Base-by-base conservation (phyloP, 495 filamentous ascomycete genomes). In the Penicillium tannophilum region DNA sequence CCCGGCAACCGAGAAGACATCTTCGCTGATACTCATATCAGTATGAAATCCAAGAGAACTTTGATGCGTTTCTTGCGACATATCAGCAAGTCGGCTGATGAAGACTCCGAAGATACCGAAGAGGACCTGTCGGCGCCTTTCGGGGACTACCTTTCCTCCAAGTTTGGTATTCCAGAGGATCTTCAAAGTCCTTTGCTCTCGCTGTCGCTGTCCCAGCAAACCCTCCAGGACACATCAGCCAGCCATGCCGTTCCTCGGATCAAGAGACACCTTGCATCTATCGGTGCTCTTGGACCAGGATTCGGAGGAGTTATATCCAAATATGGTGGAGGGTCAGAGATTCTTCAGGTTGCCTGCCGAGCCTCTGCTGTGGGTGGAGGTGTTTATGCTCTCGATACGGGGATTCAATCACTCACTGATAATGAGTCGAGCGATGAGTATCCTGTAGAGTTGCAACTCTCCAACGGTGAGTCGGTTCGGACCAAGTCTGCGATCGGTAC, bases 291-390 rank as follows among this genome's bases (percentile, higher is more conserved):
- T 63, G 93, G 93, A 0, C 84, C 88, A 53, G 91, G 92, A 6
- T 96, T 97, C 69, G 89, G 90, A 33, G 86, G 88, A 47, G 84
- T 97, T 10, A 78, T 93, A 57, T 87, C 92, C 11, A 96, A 94
- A 75, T 98, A 93, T 87, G 94, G 94, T 20, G 92, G 95, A 58
- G 80, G 86, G 10, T 88, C 92, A n/a, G 94, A 98, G 73, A 86
- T 98, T 58, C 82, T 91, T 19, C 94, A 98, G 68, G 91, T 97
- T 11, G 90, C 87, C 12, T 98, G 94, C 64, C 90, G 94, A 57
- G 92, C 94, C 36, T 87, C 88, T 53, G 94, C 94, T 5, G 93
- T 98, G 8, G 93, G 95, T 4, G 95, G 94, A 31, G 91, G 86
- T 17, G 83, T 95, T 6, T 97, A 97, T 74, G 90, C 96, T 56